Evolutionary conservation across 2,329 filamentous ascomycete genomes (phyloP), one percentile per base, ranked within the genome.

Genomic region (Fusarium sacchari): DNA sequence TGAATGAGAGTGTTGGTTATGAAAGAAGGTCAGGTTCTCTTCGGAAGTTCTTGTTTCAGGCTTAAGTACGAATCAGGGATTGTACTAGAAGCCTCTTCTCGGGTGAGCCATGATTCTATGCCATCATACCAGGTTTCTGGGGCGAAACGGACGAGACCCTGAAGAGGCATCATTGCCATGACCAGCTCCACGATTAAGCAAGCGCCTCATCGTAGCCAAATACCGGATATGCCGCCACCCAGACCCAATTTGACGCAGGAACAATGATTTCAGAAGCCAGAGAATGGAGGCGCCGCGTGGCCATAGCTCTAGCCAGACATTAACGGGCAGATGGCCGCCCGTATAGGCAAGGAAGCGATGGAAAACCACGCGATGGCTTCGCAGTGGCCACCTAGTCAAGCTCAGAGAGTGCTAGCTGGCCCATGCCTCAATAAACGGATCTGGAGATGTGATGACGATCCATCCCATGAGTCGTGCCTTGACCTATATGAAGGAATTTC

Each of bases 21-120:
- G 36, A 42, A 40, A 36, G 20, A 44, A 40, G 49, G 46, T 28
- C 18, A 63, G 10, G 18, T 37, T 20, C 20, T 24, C 22, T 47
- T 26, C 15, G 15, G 32, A 28, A 37, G 67, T 47, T 63, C 55
- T 64, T 30, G 32, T 47, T 30, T 47, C 37, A 22, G 32, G 44
- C 22, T 73, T 73, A 74, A 68, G 56, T 73, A 73, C 36, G 12
- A 17, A 53, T 34, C 28, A 42, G 39, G 32, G 39, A 67, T 40
- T 53, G 8, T 49, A 30, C 18, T 46, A 42, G 36, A 44, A 50
- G n/a, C 37, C 22, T 49, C 15, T 28, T 26, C 20, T 43, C 39
- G 7, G 37, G 40, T 22, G 46, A 26, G 22, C n/a, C 37, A 32
- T 40, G 26, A 34, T 6, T 40, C 46, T 57, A 34, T 62, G 50